Conservation (phyloP, 179 eudicot species). For the Dionaea muscipula region DNA sequence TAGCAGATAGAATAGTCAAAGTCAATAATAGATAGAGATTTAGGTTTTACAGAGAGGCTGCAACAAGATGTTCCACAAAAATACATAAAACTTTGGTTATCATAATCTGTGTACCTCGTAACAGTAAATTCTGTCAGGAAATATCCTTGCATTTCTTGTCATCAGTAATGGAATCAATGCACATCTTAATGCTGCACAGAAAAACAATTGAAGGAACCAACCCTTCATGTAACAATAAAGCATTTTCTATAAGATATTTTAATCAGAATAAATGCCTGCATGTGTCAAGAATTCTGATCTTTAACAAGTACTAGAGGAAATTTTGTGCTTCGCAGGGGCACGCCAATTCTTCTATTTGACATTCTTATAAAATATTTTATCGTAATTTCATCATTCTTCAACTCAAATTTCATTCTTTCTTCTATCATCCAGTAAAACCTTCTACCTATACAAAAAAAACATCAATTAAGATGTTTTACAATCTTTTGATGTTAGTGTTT, state of each 20-base stretch:
- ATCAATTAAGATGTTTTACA: no score
- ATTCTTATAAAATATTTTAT: no score
- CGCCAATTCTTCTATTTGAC: no score
- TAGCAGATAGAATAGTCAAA: no score
- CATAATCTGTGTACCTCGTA: conserved; percentile 45
- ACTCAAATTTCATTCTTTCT: no score
- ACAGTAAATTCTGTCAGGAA: conserved; percentile 60
- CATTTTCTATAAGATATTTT: background rate
- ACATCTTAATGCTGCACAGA: conserved; percentile 80
- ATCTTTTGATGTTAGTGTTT: no score
- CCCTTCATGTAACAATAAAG: background rate
- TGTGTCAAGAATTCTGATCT: conserved; percentile 1
- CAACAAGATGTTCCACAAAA: background rate
- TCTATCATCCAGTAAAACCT: no score
- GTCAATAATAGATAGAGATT: no score
- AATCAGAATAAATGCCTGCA: conserved; percentile 1
- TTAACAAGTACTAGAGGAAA: no score
- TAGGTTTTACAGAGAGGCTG: background rate
- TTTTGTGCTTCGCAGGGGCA: no score
- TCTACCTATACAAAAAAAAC: no score
- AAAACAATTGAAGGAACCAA: conserved; percentile 6
- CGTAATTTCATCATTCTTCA: no score
- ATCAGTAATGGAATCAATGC: conserved; percentile 83
- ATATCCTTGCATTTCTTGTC: conserved; percentile 62
- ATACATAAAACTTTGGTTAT: background rate